These are phyloP conservation scores for Asterella californica DNA, from an alignment of 225 moss, liverwort and hornwort genomes.

Conservation along the genomic window DNA sequence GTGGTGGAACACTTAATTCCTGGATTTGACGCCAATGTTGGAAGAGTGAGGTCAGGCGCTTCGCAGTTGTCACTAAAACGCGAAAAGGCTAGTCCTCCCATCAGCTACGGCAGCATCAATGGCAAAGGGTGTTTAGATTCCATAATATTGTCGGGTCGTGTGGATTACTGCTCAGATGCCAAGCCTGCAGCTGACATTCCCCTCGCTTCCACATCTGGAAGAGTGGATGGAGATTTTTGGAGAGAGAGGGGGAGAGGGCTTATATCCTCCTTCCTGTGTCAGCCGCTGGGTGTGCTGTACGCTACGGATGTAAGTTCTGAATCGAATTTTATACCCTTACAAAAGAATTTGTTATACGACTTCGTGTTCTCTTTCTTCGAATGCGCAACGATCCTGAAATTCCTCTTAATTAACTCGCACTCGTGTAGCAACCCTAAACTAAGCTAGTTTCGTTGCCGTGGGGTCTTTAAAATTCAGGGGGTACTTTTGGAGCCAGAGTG, in stretches of 20 bases:
- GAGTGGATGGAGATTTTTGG: slow-evolving; percentile 36
- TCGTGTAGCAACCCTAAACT: not conserved
- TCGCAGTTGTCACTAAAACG: not conserved
- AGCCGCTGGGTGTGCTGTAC: slow-evolving; percentile 24
- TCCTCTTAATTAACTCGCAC: not conserved
- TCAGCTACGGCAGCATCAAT: not conserved
- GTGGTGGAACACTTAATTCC: slow-evolving; percentile 10
- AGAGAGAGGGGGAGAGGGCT: slow-evolving; percentile 22
- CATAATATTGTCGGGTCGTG: slow-evolving; percentile 17
- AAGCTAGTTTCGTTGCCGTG: not conserved
- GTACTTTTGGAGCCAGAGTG: not conserved
- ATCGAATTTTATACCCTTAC: not conserved
- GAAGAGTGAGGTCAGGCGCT: not conserved
- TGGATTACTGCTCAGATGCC: not conserved
- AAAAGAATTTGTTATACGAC: not conserved
- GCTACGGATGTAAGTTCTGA: slow-evolving; percentile 21
- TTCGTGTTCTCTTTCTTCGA: not conserved
- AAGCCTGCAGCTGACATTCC: slow-evolving; percentile 26
- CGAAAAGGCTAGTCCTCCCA: not conserved
- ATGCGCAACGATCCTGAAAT: not conserved
- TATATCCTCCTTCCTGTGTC: not conserved
- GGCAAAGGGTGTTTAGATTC: slow-evolving; percentile 7
- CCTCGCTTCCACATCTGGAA: slow-evolving; percentile 35
- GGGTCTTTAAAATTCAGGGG: not conserved
- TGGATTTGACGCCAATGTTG: slow-evolving; percentile 9